Base-by-base conservation (phyloP, 2,329 filamentous ascomycete genomes). In the Cladorrhinum sp. region DNA sequence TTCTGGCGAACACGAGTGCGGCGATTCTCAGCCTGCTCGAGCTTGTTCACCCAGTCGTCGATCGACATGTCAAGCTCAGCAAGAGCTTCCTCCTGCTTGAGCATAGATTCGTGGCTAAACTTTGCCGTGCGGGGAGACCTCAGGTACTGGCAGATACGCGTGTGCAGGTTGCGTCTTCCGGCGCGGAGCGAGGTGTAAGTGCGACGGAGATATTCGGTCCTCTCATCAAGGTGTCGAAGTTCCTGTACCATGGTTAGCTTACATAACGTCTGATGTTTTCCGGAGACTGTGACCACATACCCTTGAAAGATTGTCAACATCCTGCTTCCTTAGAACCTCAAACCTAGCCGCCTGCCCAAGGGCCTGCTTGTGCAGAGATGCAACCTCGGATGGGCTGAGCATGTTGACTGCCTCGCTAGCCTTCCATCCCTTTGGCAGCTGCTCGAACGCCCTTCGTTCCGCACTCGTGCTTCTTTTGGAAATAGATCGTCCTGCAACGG, bases 11-110 rank as follows among this genome's bases (percentile, higher is more conserved):
- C 86, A 6, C 88, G 82, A 16, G 86, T 87, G 46, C 90, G 86
- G 69, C 90, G 82, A 71, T 92, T 91, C 73, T 94, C 90, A 9
- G 89, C 88, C 64, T 88, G 83, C 70, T 93, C 90, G n/a, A 93
- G 82, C 76, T 93, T 93, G 67, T 77, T 80, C 54, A 90, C 86
- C 87, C 90, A 93, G 71, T 92, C 89, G 68, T 93, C 90, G 64
- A 94, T 93, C 2, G 87, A 90, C 16, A 82, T 77, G 70, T 94
- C 90, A 6, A 94, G 82, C 72, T 92, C 90, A 1, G 86, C 85
- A 10, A 94, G 79, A 1, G 89, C 88, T 73, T 93, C 90, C 73
- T 93, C 90, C 71, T 93, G 90, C 76, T 89, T 90, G 48, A 93
- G 79, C 72, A 94, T 85, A 20, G 86, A 86, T 63, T 92, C 89